Evolutionary conservation across 805 yeast species (phyloP), one percentile per base, ranked within the genome.

Genomic region (Myxozyma mucilagina): DNA sequence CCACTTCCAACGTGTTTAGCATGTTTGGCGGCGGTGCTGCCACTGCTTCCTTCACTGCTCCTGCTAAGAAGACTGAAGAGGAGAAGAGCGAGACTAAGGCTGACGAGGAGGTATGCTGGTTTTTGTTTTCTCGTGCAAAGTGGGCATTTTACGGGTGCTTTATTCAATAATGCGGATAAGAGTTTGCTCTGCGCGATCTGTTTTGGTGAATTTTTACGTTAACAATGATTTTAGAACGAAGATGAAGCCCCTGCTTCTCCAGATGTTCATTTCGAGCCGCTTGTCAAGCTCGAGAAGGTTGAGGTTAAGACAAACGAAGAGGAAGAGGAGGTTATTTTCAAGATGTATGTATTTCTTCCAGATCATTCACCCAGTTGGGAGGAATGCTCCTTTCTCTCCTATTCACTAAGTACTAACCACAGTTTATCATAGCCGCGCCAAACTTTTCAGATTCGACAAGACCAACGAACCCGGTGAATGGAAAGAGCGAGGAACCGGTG

Each of bases 401-500:
- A 20, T 20, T 4, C 35, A 24, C 5, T 1, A 14, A 18, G 7
- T 10, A 36, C 54, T 39, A 50, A 50, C 45, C 1, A 39, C 29
- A 42, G 34, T 20, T 20, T 16, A 16, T 39, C 2, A 38, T 57
- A 71, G 75, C 49, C 78, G 99, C 74, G 97, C 99, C 68, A 94
- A 94, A 79, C 82, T 94, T 73, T 94, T 93, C 82, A 88, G 90
- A 78, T 93, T 88, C 80, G 79, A 78, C 67, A 65, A 68, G 66
- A 71, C 70, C 38, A 64, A 63, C 64, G 86, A 86, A 71, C 82
- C 85, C 47, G 96, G 90, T 63, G 98, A 94, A 79, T 94, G 99
- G 99, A 94, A 94, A 78, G 99, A 94, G 82, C 89, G 99, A 81
- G 99, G 99, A 71, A 90, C 97, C 39, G 99, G 99, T 73, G 99